These are phyloP conservation scores for Suhomyces ambrosiae DNA, from an alignment of 1,139 yeast species.

Conservation along the genomic window DNA sequence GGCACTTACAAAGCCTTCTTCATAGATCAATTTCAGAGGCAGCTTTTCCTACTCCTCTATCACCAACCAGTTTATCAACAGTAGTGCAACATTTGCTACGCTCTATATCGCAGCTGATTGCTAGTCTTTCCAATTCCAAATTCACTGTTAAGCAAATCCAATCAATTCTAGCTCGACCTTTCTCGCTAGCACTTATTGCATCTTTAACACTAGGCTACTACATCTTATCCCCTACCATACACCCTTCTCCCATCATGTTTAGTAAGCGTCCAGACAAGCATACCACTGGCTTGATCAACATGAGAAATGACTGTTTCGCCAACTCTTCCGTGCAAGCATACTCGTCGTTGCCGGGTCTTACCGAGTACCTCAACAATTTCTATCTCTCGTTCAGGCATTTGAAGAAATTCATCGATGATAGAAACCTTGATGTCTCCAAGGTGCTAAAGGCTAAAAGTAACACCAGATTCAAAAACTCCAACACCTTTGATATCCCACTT, in stretches of 20 bases:
- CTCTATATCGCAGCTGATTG: too few species aligned
- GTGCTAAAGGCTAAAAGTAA: slow-evolving; percentile 21
- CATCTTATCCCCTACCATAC: slow-evolving; percentile 29
- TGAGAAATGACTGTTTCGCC: slow-evolving; percentile 89
- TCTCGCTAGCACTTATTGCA: slow-evolving; percentile 6
- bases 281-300: slow-evolving; percentile 81
- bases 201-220: slow-evolving; percentile 16
- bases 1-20: slow-evolving; percentile 4
- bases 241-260: slow-evolving; percentile 32
- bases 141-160: background rate
- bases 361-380: slow-evolving; percentile 58
- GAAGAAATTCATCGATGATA: slow-evolving; percentile 27
- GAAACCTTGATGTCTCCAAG: slow-evolving; percentile 26
- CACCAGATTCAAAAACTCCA: slow-evolving; percentile 30
- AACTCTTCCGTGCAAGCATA: slow-evolving; percentile 89
- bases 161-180: background rate
- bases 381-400: slow-evolving; percentile 31
- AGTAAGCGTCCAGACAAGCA: slow-evolving; percentile 67
- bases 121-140: background rate
- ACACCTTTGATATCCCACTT: slow-evolving; percentile 45
- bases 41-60: background rate
- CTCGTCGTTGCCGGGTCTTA: slow-evolving; percentile 65
- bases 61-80: background rate
- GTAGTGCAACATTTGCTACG: background rate
- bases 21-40: background rate